A percentile compares a stretch with the other conserved stretches of the same genome.
These are phyloP conservation scores for Coniochaeta sp. DNA, from an alignment of 2,329 filamentous ascomycete species.

Conservation along the genomic window DNA sequence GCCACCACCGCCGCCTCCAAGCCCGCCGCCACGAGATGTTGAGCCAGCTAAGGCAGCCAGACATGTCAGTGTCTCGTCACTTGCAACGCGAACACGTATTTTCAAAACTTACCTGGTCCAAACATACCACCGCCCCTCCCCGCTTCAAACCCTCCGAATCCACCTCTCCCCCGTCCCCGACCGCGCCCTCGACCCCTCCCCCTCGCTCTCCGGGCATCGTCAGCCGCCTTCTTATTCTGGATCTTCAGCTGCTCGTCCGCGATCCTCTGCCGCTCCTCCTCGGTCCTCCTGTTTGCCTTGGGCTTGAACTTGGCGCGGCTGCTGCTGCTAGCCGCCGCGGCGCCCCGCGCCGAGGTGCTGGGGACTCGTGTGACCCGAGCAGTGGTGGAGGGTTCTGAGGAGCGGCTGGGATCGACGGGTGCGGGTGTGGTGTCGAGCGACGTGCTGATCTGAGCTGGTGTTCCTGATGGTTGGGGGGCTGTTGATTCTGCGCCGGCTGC, in stretches of 20 bases:
- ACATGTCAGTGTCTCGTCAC: neutral
- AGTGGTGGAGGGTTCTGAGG: neutral
- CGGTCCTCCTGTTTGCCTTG: constrained; percentile 22
- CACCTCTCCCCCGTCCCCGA: constrained; percentile 19
- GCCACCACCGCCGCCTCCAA: constrained; percentile 9
- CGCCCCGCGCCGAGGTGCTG: neutral
- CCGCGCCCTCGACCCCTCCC: constrained; percentile 20
- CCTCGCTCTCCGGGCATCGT: constrained; percentile 19
- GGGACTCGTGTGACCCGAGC: neutral
- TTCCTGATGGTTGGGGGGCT: neutral
- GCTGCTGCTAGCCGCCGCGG: constrained; percentile 1
- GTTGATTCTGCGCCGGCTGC: neutral
- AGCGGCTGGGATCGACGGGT: neutral
- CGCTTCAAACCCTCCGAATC: constrained; percentile 14
- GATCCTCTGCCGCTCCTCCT: constrained; percentile 25
- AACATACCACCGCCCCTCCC: neutral
- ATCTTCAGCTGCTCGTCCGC: constrained; percentile 25
- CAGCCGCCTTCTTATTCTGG: constrained; percentile 19
- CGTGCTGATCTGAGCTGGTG: neutral
- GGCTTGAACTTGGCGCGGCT: constrained; percentile 21
- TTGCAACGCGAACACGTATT: neutral
- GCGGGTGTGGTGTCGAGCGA: neutral
- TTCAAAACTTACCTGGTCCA: neutral
- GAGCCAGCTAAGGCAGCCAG: neutral
- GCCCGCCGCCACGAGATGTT: neutral